Base-by-base conservation (phyloP, 2,329 filamentous ascomycete genomes). In the Orbilia ellipsospora region DNA sequence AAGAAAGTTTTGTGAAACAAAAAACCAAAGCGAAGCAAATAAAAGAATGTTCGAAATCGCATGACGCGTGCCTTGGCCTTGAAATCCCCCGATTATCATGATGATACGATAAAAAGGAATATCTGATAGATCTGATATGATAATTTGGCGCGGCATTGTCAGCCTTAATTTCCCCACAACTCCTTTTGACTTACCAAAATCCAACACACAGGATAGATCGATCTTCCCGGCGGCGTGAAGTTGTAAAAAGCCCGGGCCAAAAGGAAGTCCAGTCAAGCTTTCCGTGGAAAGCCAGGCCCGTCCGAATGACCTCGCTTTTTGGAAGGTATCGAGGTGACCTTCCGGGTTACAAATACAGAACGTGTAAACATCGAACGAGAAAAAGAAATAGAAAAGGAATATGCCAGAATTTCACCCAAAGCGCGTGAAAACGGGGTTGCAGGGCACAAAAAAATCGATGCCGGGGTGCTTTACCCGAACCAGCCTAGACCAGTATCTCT, bases 71-170 rank as follows among this genome's bases (percentile, higher is more conserved):
- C 31, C 31, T 36, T 36, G 3, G 31, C 31, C 31, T 36, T 26
- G 12, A 16, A 8, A 13, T 36, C 20, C n/a, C 52, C 57, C 51
- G 66, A 70, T 70, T 70, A 70, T 70, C 65, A 51, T 52, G 36
- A 54, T 31, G 61, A 66, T 61, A 61, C 18, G 31, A 73, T 59
- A 4, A 42, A 61, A 57, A 61, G 23, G 36, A 55, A 51, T 66
- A 74, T 74, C 70, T 67, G 70, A 74, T 74, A 67, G 56, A 74
- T 74, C 70, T 67, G 70, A 74, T 74, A 74, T 67, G 70, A 74
- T 74, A 74, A 67, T 31, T 54, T 15, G 56, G 61, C 69, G 55
- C 42, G 69, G 61, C 62, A 44, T 42, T 60, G 52, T 60, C 55
- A 65, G 69, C 69, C 55, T 63, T 55, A 64, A 63, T 64, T 65